These are phyloP conservation scores for Staphylotrichum tortipilum DNA, from an alignment of 495 filamentous ascomycete genomes.

Conservation along the genomic window DNA sequence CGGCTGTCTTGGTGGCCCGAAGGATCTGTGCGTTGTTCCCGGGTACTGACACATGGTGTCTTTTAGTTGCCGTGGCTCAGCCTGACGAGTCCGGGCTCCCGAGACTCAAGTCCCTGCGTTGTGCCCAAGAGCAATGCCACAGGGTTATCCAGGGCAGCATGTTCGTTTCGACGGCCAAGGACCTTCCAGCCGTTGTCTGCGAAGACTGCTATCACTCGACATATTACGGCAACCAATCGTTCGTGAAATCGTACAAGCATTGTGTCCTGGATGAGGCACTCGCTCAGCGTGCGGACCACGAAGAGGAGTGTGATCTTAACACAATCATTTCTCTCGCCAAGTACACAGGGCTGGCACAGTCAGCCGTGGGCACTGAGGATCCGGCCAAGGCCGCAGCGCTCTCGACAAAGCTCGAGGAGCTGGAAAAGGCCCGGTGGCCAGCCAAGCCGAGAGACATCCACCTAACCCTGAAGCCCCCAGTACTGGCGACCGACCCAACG, in stretches of 20 bases:
- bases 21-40: not conserved
- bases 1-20: not conserved
- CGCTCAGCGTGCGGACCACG: not conserved
- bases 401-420: no score
- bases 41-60: not conserved
- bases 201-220: constrained; percentile 15
- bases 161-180: constrained; percentile 13
- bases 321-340: constrained; percentile 7
- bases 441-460: no score
- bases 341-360: constrained; percentile 5
- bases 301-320: constrained; percentile 7
- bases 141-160: constrained; percentile 25
- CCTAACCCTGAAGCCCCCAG: no score
- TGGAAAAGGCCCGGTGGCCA: no score
- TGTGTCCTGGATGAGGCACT: constrained; percentile 7
- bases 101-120: constrained; percentile 13
- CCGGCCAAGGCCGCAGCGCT: no score
- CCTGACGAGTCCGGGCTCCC: constrained; percentile 16
- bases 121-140: constrained; percentile 11
- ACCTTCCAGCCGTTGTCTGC: constrained; percentile 8
- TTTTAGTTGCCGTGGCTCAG: constrained; percentile 3
- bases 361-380: no score
- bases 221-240: not conserved
- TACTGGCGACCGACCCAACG: not conserved
- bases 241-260: constrained; percentile 28